Evolutionary conservation across 768 basidiomycete species (phyloP).

Genomic region (Pisolithus sp.): DNA sequence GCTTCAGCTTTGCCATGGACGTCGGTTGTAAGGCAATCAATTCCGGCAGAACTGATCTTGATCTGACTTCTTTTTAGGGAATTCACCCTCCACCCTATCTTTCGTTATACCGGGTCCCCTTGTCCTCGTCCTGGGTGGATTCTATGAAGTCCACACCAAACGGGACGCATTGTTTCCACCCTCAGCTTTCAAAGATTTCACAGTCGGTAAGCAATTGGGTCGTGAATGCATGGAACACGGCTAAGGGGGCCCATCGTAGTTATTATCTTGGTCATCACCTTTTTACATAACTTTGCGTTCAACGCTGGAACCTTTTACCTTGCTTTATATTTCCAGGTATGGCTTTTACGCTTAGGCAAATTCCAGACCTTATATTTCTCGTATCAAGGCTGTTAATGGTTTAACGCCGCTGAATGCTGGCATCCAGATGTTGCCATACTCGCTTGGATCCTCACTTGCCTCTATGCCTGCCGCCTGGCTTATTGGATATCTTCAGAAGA

Average conservation of each 20-base stretch:
- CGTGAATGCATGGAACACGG: slow-evolving; percentile 6
- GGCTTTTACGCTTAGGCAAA: slow-evolving; percentile 9
- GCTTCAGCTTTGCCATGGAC: slow-evolving; percentile 70
- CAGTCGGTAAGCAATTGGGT: slow-evolving; percentile 47
- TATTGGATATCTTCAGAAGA: slow-evolving; percentile 60
- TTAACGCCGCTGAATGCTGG: slow-evolving; percentile 69
- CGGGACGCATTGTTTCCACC: slow-evolving; percentile 71
- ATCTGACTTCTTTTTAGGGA: slow-evolving; percentile 43
- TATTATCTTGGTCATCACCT: slow-evolving; percentile 58
- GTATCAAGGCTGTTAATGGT: slow-evolving; percentile 57
- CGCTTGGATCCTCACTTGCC: slow-evolving; percentile 76
- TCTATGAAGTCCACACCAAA: slow-evolving; percentile 62
- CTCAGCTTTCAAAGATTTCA: slow-evolving; percentile 50
- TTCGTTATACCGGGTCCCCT: slow-evolving; percentile 52
- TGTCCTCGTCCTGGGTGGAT: slow-evolving; percentile 50
- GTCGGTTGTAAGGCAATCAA: slow-evolving; percentile 52
- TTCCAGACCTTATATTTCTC: slow-evolving; percentile 1
- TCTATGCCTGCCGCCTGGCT: slow-evolving; percentile 86
- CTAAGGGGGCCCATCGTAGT: slow-evolving; percentile 34
- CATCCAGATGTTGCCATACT: slow-evolving; percentile 72
- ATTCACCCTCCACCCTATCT: slow-evolving; percentile 50
- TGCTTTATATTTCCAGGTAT: slow-evolving; percentile 75
- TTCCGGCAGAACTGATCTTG: slow-evolving; percentile 2
- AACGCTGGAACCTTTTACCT: slow-evolving; percentile 84
- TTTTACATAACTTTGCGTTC: slow-evolving; percentile 80